These are phyloP conservation scores for Pyrus communis DNA, from an alignment of 306 rosid species.

Conservation along the genomic window DNA sequence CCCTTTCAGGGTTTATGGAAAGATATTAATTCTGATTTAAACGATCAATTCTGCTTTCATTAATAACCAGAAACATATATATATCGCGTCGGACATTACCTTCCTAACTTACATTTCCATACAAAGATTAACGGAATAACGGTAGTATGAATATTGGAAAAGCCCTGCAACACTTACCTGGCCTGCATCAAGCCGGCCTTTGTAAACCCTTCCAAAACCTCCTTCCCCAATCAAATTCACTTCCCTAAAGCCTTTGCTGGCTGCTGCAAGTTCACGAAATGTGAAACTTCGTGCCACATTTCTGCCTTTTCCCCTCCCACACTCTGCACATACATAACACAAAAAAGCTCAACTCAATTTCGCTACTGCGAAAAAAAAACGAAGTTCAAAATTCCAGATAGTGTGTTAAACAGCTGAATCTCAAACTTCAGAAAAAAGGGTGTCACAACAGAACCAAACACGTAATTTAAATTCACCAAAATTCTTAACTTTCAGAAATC, in stretches of 20 bases:
- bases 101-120: background rate
- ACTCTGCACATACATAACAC: constrained; percentile 8
- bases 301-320: constrained; percentile 34
- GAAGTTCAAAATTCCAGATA: background rate
- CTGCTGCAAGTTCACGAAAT: constrained; percentile 75
- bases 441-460: background rate
- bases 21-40: background rate
- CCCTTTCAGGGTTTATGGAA: background rate
- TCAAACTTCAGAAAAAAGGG: background rate
- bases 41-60: background rate
- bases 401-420: background rate
- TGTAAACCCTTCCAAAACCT: constrained; percentile 91
- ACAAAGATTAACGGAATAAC: background rate
- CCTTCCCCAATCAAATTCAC: constrained; percentile 91
- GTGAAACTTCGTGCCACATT: constrained; percentile 47
- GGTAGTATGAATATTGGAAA: background rate
- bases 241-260: constrained; percentile 63
- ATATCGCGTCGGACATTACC: background rate
- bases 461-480: background rate
- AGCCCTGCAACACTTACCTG: constrained; percentile 34
- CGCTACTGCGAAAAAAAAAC: background rate
- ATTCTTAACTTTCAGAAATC: background rate
- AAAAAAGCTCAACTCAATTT: background rate
- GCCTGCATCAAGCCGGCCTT: constrained; percentile 72
- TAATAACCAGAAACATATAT: background rate